Evolutionary conservation across 1,139 yeast genomes (phyloP).

Genomic region (Sugiyamaella grinbergsii): DNA sequence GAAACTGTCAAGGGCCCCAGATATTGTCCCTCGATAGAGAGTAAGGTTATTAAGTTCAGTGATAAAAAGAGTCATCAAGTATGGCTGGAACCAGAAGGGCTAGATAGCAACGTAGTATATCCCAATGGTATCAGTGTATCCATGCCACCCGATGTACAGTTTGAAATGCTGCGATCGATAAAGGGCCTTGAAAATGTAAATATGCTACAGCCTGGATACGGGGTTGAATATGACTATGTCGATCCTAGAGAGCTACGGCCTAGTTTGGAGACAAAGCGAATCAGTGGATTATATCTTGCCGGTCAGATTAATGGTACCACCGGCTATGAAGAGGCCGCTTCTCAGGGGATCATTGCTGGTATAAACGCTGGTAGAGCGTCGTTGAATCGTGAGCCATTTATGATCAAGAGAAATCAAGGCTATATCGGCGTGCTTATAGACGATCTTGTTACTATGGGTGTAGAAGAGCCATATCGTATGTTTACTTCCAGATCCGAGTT

Average conservation of each 20-base stretch:
- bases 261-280: slow-evolving; percentile 79
- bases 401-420: slow-evolving; percentile 75
- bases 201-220: slow-evolving; percentile 95
- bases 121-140: slow-evolving; percentile 97
- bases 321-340: slow-evolving; percentile 98
- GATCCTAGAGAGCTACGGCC: slow-evolving; percentile 85
- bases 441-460: slow-evolving; percentile 93
- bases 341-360: slow-evolving; percentile 96
- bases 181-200: slow-evolving; percentile 86
- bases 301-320: slow-evolving; percentile 99
- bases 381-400: slow-evolving; percentile 47
- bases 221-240: slow-evolving; percentile 95
- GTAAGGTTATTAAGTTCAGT: slow-evolving; percentile 79
- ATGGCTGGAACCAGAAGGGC: slow-evolving; percentile 97
- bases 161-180: slow-evolving; percentile 68
- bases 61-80: slow-evolving; percentile 75
- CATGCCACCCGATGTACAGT: slow-evolving; percentile 93
- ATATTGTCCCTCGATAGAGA: slow-evolving; percentile 95
- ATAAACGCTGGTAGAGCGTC: slow-evolving; percentile 77
- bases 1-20: slow-evolving; percentile 97
- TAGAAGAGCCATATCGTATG: slow-evolving; percentile 97
- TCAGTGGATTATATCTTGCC: slow-evolving; percentile 80
- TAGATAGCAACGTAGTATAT: slow-evolving; percentile 79
- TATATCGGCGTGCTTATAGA: slow-evolving; percentile 91
- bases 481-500: slow-evolving; percentile 95